These are phyloP conservation scores for Sparassis latifolia DNA, from an alignment of 1,284 basidiomycete species.

Conservation along the genomic window DNA sequence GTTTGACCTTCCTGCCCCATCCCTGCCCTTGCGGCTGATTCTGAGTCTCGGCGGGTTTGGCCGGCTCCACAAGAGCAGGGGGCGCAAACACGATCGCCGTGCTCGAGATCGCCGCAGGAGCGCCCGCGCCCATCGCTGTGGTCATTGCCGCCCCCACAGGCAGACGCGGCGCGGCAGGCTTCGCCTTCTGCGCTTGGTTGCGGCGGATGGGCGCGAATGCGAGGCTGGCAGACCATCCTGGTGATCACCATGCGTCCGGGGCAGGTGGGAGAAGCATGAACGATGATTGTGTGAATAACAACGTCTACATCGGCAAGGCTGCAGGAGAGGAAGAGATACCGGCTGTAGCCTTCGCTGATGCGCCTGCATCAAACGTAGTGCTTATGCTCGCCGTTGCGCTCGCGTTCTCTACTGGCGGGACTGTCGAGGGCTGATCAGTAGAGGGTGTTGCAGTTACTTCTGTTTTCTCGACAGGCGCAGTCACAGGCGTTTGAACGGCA, in stretches of 20 bases:
- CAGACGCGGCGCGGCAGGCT: constrained; percentile 41
- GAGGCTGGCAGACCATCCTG: constrained; percentile 82
- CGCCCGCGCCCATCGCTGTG: constrained; percentile 21
- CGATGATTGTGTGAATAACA: constrained; percentile 31
- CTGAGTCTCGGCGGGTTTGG: constrained; percentile 25
- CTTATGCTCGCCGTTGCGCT: constrained; percentile 8
- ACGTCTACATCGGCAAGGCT: constrained; percentile 27
- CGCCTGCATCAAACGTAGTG: constrained; percentile 26
- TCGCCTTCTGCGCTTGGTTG: constrained; percentile 45
- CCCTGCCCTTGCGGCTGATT: constrained; percentile 33
- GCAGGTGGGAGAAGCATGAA: constrained; percentile 22
- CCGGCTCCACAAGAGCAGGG: constrained; percentile 47
- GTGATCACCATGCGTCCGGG: constrained; percentile 9
- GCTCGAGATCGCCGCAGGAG: constrained; percentile 41
- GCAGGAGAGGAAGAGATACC: constrained; percentile 57
- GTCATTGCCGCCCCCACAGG: constrained; percentile 57
- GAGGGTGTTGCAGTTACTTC: constrained; percentile 6
- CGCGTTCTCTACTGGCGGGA: constrained; percentile 10
- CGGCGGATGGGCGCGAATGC: constrained; percentile 76
- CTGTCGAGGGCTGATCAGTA: constrained; percentile 5
- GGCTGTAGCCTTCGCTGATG: constrained; percentile 65
- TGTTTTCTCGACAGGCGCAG: constrained; percentile 1
- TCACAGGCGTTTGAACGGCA: constrained; percentile 6
- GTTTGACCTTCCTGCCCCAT: constrained; percentile 83
- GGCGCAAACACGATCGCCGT: constrained; percentile 70